Conservation (phyloP, 495 filamentous ascomycete genomes). For the Aspergillus haitiensis region DNA sequence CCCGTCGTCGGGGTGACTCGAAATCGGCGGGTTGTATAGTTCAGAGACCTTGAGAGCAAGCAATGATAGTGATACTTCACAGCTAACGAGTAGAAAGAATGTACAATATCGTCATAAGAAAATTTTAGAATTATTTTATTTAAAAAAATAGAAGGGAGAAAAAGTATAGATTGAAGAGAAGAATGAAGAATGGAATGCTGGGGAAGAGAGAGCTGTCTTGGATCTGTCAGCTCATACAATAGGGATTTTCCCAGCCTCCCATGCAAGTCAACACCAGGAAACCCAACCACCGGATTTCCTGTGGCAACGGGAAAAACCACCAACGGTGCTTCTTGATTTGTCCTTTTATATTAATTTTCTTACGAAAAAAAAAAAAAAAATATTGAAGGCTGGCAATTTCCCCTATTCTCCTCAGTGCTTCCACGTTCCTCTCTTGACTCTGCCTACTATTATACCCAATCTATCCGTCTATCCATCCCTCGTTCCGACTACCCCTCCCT, state of each 20-base stretch:
- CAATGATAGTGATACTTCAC: background rate
- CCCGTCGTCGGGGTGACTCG: conserved; percentile 12
- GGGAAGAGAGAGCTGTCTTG: conserved; percentile 6
- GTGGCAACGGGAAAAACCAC: conserved; percentile 4
- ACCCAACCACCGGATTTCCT: conserved; percentile 51
- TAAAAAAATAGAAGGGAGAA: conserved; percentile 7
- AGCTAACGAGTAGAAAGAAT: conserved; percentile 11
- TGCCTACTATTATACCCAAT: background rate
- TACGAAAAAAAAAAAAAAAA: conserved; percentile 12
- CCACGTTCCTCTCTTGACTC: conserved; percentile 19
- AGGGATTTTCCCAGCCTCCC: conserved; percentile 38
- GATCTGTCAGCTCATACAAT: background rate
- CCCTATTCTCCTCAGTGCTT: background rate
- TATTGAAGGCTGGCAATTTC: conserved; percentile 27
- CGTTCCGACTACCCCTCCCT: too few species aligned
- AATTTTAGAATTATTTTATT: background rate
- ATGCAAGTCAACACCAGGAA: conserved; percentile 20
- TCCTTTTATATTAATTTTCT: background rate
- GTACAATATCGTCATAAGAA: conserved; percentile 7
- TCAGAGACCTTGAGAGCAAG: background rate
- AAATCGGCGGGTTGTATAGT: conserved; percentile 4
- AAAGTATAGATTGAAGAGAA: conserved; percentile 14
- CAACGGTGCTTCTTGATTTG: background rate
- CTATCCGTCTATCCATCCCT: background rate
- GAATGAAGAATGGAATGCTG: conserved; percentile 19